These are phyloP conservation scores for Musa beccarii DNA, from an alignment of 176 grass and related monocot genomes.

Conservation along the genomic window DNA sequence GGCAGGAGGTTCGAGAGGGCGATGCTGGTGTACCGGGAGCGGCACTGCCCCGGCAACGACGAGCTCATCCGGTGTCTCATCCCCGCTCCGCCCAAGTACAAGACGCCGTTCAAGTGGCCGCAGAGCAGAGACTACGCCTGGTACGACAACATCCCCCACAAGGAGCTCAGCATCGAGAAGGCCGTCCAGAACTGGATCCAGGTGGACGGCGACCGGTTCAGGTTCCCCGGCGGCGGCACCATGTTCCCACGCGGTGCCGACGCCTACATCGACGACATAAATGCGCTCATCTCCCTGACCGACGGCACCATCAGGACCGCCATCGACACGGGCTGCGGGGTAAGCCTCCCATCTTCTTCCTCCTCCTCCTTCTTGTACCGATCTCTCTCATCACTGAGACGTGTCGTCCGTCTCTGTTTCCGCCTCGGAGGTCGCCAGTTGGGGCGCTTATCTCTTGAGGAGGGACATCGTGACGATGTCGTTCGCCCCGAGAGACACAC, in stretches of 20 bases:
- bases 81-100: constrained; percentile 67
- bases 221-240: constrained; percentile 88
- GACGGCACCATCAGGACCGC: constrained; percentile 86
- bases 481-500: constrained; percentile 84
- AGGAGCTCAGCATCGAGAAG: constrained; percentile 97
- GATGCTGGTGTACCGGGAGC: constrained; percentile 79
- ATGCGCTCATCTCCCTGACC: constrained; percentile 53
- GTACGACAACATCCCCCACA: constrained; percentile 93
- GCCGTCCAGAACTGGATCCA: constrained; percentile 96
- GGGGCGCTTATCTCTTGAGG: constrained; percentile 85
- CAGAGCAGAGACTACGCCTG: constrained; percentile 72
- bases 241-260: constrained; percentile 74
- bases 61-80: constrained; percentile 72
- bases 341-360: constrained; percentile 14
- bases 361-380: not conserved
- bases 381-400: constrained; percentile 11
- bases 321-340: constrained; percentile 78
- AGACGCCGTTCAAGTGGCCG: constrained; percentile 75
- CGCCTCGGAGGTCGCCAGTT: constrained; percentile 76
- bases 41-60: constrained; percentile 67
- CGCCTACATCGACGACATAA: constrained; percentile 84
- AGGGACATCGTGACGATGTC: constrained; percentile 82
- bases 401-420: not conserved
- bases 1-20: constrained; percentile 50
- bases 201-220: constrained; percentile 67